phyloP scores from a whole-genome alignment of 2,329 filamentous ascomycete genomes.

The Fusarium nodosum region DNA sequence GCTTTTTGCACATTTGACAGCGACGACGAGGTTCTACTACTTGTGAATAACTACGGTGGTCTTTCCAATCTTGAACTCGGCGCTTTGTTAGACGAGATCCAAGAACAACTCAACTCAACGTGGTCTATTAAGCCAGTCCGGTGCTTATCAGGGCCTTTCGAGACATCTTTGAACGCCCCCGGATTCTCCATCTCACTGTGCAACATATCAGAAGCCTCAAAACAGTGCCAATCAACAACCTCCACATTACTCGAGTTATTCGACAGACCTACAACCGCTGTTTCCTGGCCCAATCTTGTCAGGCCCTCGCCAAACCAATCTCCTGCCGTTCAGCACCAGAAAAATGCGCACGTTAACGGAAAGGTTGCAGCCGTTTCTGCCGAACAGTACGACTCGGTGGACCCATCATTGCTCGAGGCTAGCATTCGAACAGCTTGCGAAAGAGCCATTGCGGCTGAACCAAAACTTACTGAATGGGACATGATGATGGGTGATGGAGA shows the following conservation, averaged over 20 bases:
- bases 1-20: neutral
- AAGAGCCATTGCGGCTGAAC: slow-evolving; percentile 56
- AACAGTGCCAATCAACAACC: neutral
- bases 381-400: neutral
- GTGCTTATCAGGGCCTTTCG: neutral
- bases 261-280: neutral
- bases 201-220: neutral
- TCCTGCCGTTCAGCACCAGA: neutral
- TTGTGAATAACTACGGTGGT: neutral
- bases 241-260: neutral
- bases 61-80: neutral
- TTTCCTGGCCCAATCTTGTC: neutral
- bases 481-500: slow-evolving; percentile 75
- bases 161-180: neutral
- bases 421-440: neutral
- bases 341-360: neutral
- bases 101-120: neutral
- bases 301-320: neutral
- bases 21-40: neutral
- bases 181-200: neutral
- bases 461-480: slow-evolving; percentile 73
- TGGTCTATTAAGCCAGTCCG: neutral
- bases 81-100: neutral
- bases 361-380: neutral
- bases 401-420: neutral